Base-by-base conservation (phyloP, 371 early-diverging fungal genomes). In the Mortierella sp. region DNA sequence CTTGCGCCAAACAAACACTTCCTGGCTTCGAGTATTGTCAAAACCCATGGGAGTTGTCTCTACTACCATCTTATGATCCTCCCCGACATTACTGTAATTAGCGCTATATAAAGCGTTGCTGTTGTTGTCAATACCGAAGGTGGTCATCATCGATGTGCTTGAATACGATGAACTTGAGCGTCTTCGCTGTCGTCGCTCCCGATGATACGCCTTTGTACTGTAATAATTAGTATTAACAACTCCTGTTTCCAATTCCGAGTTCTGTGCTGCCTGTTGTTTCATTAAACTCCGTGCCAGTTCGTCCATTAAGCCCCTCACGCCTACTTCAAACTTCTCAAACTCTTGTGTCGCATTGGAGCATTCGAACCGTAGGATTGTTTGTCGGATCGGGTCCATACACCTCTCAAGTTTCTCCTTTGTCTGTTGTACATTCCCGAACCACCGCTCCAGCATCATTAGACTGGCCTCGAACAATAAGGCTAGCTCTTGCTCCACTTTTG, bases 1-100 rank as follows among this genome's bases (percentile, higher is more conserved):
- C 52, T 69, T 80, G 24, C 75, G 80, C 75, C 72, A 75, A 10
- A 72, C 66, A 59, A 80, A 68, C 2, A 80, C 74, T 12, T 71
- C 60, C 37, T 72, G 80, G 32, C 80, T 80, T 3, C n/a, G 16
- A 26, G 35, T 67, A 63, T 70, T 73, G 47, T 78, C 52, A 40
- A 78, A 40, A 10, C 52, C 47, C 32, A 62, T 1, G 4, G 62
- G 26, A 11, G 26, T 16, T 12, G 20, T 62, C n/a, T 62, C 28
- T 14, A 14, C 10, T 39, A 1, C 32, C 39, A 22, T 20, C 5
- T 60, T 22, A 39, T 24, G 8, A 26, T 28, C 30, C 14, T 45
- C 26, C 28, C n/a, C 28, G 40, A 14, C 22, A 49, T 45, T 24
- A 32, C 26, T 32, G 1, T 52, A 18, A 51, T 51, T 18, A 18